These are phyloP conservation scores for Geotrichum klebahnii DNA, from an alignment of 1,139 yeast genomes.

Conservation along the genomic window DNA sequence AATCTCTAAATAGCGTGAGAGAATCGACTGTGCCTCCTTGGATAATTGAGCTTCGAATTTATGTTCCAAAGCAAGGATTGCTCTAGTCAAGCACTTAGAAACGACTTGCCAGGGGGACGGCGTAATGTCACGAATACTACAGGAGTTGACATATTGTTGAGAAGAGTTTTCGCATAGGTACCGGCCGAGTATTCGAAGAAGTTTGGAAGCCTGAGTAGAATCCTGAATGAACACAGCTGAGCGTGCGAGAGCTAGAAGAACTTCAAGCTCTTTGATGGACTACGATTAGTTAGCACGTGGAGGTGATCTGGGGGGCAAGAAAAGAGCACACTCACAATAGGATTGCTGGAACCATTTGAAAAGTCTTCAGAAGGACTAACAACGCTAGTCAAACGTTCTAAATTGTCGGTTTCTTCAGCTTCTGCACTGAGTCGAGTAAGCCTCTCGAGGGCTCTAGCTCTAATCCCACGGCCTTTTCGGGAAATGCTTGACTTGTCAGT, in stretches of 20 bases:
- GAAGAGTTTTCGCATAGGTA: slow-evolving; percentile 59
- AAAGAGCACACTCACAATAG: slow-evolving; percentile 28
- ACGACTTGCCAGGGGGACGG: slow-evolving; percentile 48
- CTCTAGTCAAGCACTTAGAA: slow-evolving; percentile 41
- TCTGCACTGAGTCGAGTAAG: slow-evolving; percentile 43
- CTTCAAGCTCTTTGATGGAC: slow-evolving; percentile 60
- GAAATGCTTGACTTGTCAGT: slow-evolving; percentile 28
- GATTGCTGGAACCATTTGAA: slow-evolving; percentile 17
- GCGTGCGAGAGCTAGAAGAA: slow-evolving; percentile 60
- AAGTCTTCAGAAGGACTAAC: slow-evolving; percentile 28
- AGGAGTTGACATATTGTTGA: slow-evolving; percentile 49
- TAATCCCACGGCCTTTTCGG: slow-evolving; percentile 39
- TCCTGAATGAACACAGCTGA: slow-evolving; percentile 47
- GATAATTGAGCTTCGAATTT: slow-evolving; percentile 39
- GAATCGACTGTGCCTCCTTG: slow-evolving; percentile 9
- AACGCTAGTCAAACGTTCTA: slow-evolving; percentile 28
- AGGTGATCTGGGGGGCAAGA: slow-evolving; percentile 7
- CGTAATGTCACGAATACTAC: slow-evolving; percentile 44
- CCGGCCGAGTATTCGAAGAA: slow-evolving; percentile 52
- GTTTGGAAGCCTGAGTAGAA: slow-evolving; percentile 47
- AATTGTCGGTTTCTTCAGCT: slow-evolving; percentile 24
- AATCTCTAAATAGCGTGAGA: slow-evolving; percentile 36
- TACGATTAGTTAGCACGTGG: slow-evolving; percentile 13
- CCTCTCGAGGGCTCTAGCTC: slow-evolving; percentile 59
- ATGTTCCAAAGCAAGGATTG: slow-evolving; percentile 38